Evolutionary conservation across 495 filamentous ascomycete species (phyloP), one percentile per base, ranked within the genome.

Genomic region (Ascobolus immersus): DNA sequence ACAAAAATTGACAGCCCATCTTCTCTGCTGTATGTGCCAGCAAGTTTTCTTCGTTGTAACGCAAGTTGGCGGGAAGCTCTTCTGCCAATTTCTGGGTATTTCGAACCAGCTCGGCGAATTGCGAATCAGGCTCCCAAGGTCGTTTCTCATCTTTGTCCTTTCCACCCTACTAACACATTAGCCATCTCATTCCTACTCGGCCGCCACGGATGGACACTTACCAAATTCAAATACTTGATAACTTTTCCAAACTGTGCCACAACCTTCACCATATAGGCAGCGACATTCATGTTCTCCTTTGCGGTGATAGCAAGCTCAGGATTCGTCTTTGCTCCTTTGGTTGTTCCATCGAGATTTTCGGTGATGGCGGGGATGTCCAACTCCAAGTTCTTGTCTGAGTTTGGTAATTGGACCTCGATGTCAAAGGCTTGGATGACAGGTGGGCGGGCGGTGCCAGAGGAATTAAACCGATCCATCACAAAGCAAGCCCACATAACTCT

Each of bases 401-500:
- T 77, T 0, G 86, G 86, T 24, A 96, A 60, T 45, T 84, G 84
- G 9, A 91, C 74, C 44, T 81, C 75, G 33, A 96, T 61, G 34
- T 74, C 75, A 36, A 77, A 75, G 51, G 93, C 82, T 42, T 77
- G 71, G 21, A 82, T 75, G 44, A 89, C 84, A n/a, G 75, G 74
- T 32, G 86, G 86, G 33, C 86, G 66, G 44, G 92, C 81, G 18
- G 82, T 92, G 10, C 86, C 86, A 2, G 82, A 92, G 2, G 84
- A 90, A 52, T 81, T 93, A 54, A 92, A 93, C 0, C 84, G 70
- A 51, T 96, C 86, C 86, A 96, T 92, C 39, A 89, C 48, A 45
- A 84, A 92, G 49, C 81, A 92, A 15, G 81, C 76, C 86, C 86
- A 96, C 84, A 96, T 93, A 4, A 79, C 89, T 34, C 86, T 64